Conservation (phyloP, 2,329 filamentous ascomycete genomes). For the Aspergillus sp. region DNA sequence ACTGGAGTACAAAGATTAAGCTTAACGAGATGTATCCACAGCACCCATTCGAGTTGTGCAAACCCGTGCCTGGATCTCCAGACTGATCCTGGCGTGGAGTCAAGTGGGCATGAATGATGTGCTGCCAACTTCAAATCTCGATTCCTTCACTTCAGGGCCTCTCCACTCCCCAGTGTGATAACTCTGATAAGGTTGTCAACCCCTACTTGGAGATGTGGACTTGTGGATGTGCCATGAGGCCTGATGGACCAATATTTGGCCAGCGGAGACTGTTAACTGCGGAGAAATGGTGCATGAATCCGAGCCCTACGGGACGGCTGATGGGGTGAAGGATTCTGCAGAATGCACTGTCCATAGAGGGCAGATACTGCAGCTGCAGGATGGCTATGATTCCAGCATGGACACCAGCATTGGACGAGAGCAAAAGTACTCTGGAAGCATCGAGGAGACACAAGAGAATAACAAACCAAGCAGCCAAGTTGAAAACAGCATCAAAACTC, state of each 20-base stretch:
- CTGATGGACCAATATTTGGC: slow-evolving; percentile 20
- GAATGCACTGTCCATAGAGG: not conserved
- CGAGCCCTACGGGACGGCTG: slow-evolving; percentile 15
- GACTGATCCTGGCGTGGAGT: slow-evolving; percentile 21
- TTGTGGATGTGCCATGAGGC: slow-evolving; percentile 28
- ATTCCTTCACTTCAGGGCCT: slow-evolving; percentile 19
- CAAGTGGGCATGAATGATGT: slow-evolving; percentile 21
- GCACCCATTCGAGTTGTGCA: not conserved
- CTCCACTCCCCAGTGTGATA: slow-evolving; percentile 22
- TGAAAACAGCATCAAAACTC: not conserved
- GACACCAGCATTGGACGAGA: not conserved
- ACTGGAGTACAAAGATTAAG: slow-evolving; percentile 2
- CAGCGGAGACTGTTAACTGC: slow-evolving; percentile 25
- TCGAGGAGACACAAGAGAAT: not conserved
- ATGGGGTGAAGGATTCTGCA: slow-evolving; percentile 9
- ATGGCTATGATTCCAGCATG: not conserved
- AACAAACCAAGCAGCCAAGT: not conserved
- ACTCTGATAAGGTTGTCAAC: slow-evolving; percentile 26
- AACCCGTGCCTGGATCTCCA: slow-evolving; percentile 3
- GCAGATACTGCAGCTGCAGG: too few species aligned
- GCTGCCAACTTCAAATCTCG: slow-evolving; percentile 6
- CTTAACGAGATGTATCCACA: slow-evolving; percentile 10
- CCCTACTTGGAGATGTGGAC: slow-evolving; percentile 23
- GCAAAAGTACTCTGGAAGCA: not conserved
- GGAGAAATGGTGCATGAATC: slow-evolving; percentile 22